A percentile compares a stretch with the other conserved stretches of the same genome.
Evolutionary conservation across 1,139 yeast genomes (phyloP).

Genomic region (Casaregolazyma lundiana): DNA sequence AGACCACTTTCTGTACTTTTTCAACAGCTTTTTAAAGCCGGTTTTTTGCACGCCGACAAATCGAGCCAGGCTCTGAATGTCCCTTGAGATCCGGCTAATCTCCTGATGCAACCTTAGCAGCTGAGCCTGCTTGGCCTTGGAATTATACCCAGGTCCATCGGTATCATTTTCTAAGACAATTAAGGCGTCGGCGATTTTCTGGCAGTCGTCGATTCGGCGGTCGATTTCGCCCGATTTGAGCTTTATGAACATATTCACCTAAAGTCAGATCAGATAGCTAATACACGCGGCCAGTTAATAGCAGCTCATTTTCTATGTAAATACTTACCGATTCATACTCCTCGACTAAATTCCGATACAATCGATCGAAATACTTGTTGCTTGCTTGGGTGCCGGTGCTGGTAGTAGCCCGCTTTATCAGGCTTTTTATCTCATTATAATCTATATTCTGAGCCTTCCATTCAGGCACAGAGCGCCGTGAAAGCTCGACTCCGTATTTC

Average conservation of each 20-base stretch:
- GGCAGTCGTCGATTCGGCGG: slow-evolving; percentile 39
- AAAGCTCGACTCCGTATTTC: slow-evolving; percentile 83
- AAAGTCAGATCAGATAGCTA: background rate
- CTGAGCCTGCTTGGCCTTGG: slow-evolving; percentile 28
- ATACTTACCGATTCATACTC: slow-evolving; percentile 46
- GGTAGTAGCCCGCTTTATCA: slow-evolving; percentile 51
- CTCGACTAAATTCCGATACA: slow-evolving; percentile 37
- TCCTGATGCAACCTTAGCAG: slow-evolving; percentile 32
- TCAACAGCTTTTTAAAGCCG: slow-evolving; percentile 74
- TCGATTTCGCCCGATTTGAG: slow-evolving; percentile 63
- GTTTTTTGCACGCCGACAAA: slow-evolving; percentile 76
- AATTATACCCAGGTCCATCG: slow-evolving; percentile 15
- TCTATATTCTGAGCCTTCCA: slow-evolving; percentile 83
- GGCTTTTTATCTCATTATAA: slow-evolving; percentile 67
- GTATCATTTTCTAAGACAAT: slow-evolving; percentile 22
- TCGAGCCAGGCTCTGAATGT: slow-evolving; percentile 65
- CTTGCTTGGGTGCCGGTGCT: slow-evolving; percentile 14
- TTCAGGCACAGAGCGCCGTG: slow-evolving; percentile 74
- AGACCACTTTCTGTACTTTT: slow-evolving; percentile 69
- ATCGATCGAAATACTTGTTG: slow-evolving; percentile 19
- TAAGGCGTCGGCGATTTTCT: slow-evolving; percentile 34
- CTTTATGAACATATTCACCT: slow-evolving; percentile 47
- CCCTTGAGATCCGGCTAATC: slow-evolving; percentile 47
- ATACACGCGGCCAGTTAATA: background rate
- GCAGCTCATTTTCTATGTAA: background rate